Percentiles rank a stretch among this genome's conserved stretches.
Conservation (phyloP, 768 basidiomycete genomes). For the Termitomyces sp. region DNA sequence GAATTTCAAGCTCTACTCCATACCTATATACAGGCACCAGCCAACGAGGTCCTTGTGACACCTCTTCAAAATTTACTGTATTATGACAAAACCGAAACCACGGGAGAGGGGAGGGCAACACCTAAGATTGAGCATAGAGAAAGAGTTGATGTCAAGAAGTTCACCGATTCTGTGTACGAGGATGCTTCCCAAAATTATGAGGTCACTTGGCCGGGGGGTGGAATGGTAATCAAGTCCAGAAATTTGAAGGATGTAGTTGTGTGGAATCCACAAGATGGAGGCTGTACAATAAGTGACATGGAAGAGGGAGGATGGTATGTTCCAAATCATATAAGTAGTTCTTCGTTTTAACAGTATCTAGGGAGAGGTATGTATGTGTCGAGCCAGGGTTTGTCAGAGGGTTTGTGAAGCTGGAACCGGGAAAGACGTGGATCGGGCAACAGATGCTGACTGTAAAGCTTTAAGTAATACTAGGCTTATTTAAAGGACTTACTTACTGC, state of each 20-base stretch:
- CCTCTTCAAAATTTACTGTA: slow-evolving; percentile 66
- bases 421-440: slow-evolving; percentile 73
- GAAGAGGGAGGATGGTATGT: slow-evolving; percentile 83
- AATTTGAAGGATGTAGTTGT: slow-evolving; percentile 81
- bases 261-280: slow-evolving; percentile 88
- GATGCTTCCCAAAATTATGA: slow-evolving; percentile 55
- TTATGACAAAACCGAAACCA: slow-evolving; percentile 77
- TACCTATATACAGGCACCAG: slow-evolving; percentile 76
- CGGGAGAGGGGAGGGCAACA: slow-evolving; percentile 44
- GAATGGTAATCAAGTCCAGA: slow-evolving; percentile 49
- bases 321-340: neutral
- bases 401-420: slow-evolving; percentile 60
- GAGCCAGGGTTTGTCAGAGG: slow-evolving; percentile 87
- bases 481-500: too few relatives aligned
- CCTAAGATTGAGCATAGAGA: slow-evolving; percentile 59
- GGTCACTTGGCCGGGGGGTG: slow-evolving; percentile 59
- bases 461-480: too few relatives aligned
- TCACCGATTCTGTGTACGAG: slow-evolving; percentile 80
- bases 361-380: slow-evolving; percentile 86
- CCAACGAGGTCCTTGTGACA: slow-evolving; percentile 55
- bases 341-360: slow-evolving; percentile 21
- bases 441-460: slow-evolving; percentile 53
- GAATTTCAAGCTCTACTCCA: slow-evolving; percentile 94
- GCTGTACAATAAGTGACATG: slow-evolving; percentile 84
- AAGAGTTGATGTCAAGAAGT: slow-evolving; percentile 62